Evolutionary conservation across 768 basidiomycete genomes (phyloP).

Genomic region (Hysterangium stoloniferum): DNA sequence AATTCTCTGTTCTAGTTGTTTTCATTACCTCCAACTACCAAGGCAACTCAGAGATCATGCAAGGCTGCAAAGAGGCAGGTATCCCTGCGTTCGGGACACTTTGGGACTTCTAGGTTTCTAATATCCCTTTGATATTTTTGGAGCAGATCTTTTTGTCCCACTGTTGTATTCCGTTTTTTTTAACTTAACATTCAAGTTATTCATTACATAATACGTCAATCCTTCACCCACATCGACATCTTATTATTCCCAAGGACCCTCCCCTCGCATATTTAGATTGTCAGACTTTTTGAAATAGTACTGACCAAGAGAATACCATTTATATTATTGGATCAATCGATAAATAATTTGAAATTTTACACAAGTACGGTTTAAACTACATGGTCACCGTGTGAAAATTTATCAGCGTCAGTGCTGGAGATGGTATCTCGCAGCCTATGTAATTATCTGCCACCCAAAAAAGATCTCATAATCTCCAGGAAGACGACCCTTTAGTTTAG

Average conservation of each 20-base stretch:
- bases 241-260: constrained; percentile 12
- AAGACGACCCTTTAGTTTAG: constrained; percentile 70
- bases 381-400: not conserved
- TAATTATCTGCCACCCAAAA: not conserved
- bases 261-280: constrained; percentile 2
- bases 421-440: not conserved
- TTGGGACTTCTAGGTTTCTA: constrained; percentile 22
- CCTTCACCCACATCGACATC: constrained; percentile 1
- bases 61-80: constrained; percentile 63
- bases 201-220: not conserved
- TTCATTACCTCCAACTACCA: constrained; percentile 82
- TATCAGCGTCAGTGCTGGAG: not conserved
- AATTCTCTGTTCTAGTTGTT: constrained; percentile 38
- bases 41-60: constrained; percentile 73
- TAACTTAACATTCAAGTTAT: not conserved
- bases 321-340: too few relatives aligned
- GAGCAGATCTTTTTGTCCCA: not conserved
- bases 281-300: constrained; percentile 1
- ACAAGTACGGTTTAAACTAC: not conserved
- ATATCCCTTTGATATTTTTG: constrained; percentile 2
- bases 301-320: not conserved
- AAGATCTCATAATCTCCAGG: not conserved
- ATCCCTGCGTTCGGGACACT: constrained; percentile 45
- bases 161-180: not conserved
- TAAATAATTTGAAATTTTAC: too few relatives aligned